Conservation (phyloP, 1,139 yeast genomes). For the Candida sojae region DNA sequence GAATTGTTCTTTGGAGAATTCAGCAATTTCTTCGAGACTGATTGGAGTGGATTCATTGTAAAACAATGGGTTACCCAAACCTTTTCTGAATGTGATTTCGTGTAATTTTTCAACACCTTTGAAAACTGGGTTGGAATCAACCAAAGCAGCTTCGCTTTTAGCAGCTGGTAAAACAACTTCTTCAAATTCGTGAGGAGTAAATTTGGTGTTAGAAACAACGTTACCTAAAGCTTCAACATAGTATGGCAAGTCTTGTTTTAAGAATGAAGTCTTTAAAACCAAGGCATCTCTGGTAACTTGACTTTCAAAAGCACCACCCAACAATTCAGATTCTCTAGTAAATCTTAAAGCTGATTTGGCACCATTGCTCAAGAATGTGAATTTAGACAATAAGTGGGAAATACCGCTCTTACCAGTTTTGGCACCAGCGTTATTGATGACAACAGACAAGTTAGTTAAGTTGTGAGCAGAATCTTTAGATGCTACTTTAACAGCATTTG, state of each 20-base stretch:
- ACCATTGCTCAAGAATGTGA: slow-evolving; percentile 81
- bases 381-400: slow-evolving; percentile 83
- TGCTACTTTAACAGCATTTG: slow-evolving; percentile 43
- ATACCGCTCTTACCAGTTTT: slow-evolving; percentile 79
- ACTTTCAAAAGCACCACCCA: slow-evolving; percentile 81
- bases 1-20: slow-evolving; percentile 69
- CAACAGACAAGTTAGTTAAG: slow-evolving; percentile 68
- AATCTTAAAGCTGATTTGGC: slow-evolving; percentile 88
- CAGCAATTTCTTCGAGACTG: slow-evolving; percentile 64
- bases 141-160: slow-evolving; percentile 52
- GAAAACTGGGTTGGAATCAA: slow-evolving; percentile 53
- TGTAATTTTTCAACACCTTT: slow-evolving; percentile 80
- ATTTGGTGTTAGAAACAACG: slow-evolving; percentile 70
- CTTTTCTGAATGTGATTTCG: slow-evolving; percentile 80
- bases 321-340: slow-evolving; percentile 90
- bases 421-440: slow-evolving; percentile 81
- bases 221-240: slow-evolving; percentile 86
- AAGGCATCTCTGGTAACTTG: slow-evolving; percentile 81
- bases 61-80: slow-evolving; percentile 82
- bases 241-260: slow-evolving; percentile 88
- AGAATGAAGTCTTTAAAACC: slow-evolving; percentile 76
- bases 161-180: slow-evolving; percentile 87
- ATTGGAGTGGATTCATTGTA: slow-evolving; percentile 65
- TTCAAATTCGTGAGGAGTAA: slow-evolving; percentile 76
- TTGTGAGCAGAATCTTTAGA: slow-evolving; percentile 59